Percentiles rank a stretch among this genome's conserved stretches.
Conservation (phyloP, 345 rosid species). For the Streptanthus diversifolius region DNA sequence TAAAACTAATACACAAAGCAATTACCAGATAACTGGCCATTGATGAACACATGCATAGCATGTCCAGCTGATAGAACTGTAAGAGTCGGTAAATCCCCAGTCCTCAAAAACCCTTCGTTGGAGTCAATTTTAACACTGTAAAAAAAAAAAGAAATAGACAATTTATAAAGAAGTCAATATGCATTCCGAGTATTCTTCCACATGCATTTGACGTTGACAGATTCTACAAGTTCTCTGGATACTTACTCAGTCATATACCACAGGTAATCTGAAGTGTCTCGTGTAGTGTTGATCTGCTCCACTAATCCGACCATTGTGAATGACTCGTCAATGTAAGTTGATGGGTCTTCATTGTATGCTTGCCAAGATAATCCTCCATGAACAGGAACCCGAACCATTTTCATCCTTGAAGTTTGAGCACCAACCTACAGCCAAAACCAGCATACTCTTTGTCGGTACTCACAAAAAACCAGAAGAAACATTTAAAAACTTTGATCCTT, state of each 20-base stretch:
- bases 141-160: not conserved
- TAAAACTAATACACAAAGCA: not conserved
- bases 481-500: not conserved
- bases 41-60: conserved; percentile 88
- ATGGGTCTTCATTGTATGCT: conserved; percentile 73
- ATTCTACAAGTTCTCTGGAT: not conserved
- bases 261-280: conserved; percentile 84
- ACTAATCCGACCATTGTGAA: conserved; percentile 82
- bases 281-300: conserved; percentile 94
- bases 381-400: conserved; percentile 73
- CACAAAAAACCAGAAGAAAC: not conserved
- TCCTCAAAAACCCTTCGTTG: conserved; percentile 57
- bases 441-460: not conserved
- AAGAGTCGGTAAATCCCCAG: conserved; percentile 53
- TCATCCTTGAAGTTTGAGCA: conserved; percentile 80
- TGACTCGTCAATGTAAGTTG: conserved; percentile 57
- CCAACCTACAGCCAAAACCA: conserved; percentile 57
- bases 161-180: not conserved
- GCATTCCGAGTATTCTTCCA: conserved; percentile 3
- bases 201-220: not conserved
- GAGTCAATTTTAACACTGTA: conserved; percentile 46
- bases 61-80: conserved; percentile 85
- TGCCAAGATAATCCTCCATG: conserved; percentile 95
- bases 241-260: conserved; percentile 99
- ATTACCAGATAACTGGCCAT: conserved; percentile 73